Conservation (phyloP, 2,329 filamentous ascomycete species). For the Onygenales sp. region DNA sequence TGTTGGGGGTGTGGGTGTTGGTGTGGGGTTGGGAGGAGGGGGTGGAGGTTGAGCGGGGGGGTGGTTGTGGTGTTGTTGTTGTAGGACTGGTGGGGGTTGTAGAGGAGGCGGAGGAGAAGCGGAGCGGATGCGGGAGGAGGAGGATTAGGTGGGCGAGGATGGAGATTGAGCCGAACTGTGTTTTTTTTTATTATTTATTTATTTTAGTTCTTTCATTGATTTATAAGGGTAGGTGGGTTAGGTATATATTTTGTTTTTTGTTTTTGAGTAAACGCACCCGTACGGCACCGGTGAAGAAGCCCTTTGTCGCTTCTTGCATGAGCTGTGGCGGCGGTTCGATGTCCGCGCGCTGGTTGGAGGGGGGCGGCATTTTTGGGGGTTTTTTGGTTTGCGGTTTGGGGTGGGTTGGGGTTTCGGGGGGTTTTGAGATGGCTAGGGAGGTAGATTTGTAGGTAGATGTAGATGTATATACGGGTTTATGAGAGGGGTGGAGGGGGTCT, state of each 20-base stretch:
- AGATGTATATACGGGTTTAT: background rate
- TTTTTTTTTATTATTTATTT: background rate
- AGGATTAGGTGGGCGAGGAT: conserved; percentile 37
- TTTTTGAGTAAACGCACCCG: conserved; percentile 23
- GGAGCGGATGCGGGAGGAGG: conserved; percentile 33
- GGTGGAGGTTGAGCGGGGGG: conserved; percentile 21
- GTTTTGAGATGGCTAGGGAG: background rate
- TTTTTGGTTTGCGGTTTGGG: background rate
- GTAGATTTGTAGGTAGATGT: background rate
- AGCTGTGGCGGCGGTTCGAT: conserved; percentile 34
- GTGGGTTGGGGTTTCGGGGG: conserved; percentile 3
- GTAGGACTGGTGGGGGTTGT: conserved; percentile 5
- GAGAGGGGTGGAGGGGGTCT: background rate
- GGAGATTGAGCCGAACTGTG: conserved; percentile 36
- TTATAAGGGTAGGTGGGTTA: background rate
- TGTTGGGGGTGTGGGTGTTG: conserved; percentile 16
- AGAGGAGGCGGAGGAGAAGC: conserved; percentile 23
- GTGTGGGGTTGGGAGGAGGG: conserved; percentile 15
- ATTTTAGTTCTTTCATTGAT: too few species aligned
- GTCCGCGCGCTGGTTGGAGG: conserved; percentile 27
- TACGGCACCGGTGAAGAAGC: conserved; percentile 34
- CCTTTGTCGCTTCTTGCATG: conserved; percentile 30
- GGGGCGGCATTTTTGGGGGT: conserved; percentile 29
- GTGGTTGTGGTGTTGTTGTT: conserved; percentile 6
- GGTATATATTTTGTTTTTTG: background rate